A percentile compares a stretch with the other conserved stretches of the same genome.
phyloP scores from a whole-genome alignment of 202 grass and related monocot species.

The Carex arenaria region DNA sequence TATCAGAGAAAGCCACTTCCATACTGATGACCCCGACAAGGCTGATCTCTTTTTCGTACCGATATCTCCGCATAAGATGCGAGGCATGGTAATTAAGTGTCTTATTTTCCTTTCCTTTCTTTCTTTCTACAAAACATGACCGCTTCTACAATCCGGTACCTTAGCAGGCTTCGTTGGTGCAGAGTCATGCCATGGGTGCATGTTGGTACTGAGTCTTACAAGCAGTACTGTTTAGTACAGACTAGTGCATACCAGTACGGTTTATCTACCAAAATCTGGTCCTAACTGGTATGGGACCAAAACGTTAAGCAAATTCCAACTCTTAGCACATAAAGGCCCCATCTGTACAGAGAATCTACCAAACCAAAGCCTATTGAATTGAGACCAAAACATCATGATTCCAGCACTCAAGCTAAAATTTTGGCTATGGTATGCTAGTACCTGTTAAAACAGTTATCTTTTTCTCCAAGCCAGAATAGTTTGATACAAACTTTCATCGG shows the following conservation, averaged over 20 bases:
- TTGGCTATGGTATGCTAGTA: neutral
- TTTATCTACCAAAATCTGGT: neutral
- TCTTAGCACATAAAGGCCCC: neutral
- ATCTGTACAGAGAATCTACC: neutral
- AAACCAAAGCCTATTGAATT: neutral
- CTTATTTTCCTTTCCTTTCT: neutral
- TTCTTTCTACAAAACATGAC: neutral
- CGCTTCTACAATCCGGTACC: neutral
- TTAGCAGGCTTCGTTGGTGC: neutral
- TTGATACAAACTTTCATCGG: slow-evolving; percentile 1
- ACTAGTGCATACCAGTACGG: neutral
- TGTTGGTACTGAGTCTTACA: neutral
- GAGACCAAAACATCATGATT: neutral
- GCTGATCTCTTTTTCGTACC: slow-evolving; percentile 91
- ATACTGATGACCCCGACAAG: slow-evolving; percentile 52
- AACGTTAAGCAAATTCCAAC: neutral
- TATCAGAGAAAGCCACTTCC: slow-evolving; percentile 75
- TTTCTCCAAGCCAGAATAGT: neutral
- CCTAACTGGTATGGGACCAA: neutral
- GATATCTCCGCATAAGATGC: slow-evolving; percentile 93
- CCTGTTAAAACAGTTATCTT: neutral
- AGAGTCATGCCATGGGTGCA: neutral
- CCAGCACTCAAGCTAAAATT: neutral
- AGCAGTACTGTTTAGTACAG: neutral
- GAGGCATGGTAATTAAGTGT: slow-evolving; percentile 54